Evolutionary conservation across 768 basidiomycete species (phyloP), one percentile per base, ranked within the genome.

Genomic region (Agaricus sinodeliciosus): DNA sequence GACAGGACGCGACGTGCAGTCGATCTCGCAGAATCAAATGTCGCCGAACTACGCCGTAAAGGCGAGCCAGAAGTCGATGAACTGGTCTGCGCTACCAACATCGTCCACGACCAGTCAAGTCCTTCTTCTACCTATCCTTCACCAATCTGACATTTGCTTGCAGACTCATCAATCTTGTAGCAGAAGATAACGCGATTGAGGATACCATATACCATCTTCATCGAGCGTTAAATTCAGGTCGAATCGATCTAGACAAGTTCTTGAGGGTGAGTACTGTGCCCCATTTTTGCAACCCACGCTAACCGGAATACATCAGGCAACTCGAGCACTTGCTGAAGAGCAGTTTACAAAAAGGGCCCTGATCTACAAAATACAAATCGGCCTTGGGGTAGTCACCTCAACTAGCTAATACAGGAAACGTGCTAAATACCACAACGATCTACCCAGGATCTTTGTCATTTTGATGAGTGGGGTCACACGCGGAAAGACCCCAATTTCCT

Each of bases 161-260:
- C 51, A 98, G 95, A 70, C 74, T 99, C 19, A 85, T 97, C 59
- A 90, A 97, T 64, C 77, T 98, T 26, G 87, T 97, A n/a, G 94
- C 96, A n/a, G 96, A 99, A 67, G 96, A 98, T 68, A 94, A 93
- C 62, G 93, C 95, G 1, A 94, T 98, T 64, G 95, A 97, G 70
- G 96, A 98, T 67, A 95, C 95, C 43, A 88, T 96, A 55, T 99
- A 97, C 70, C 94, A 98, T 66, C 79, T 99, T 43, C 92, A 94
- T 58, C 80, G 94, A 56, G 95, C 94, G 0, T 74, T 99, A 57
- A 96, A 96, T 64, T 74, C 85, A 48, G 90, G 90, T 0, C 82
- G 92, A 54, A 86, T 97, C 57, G 95, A 98, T 72, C 78, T 98
- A 51, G 95, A 99, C 64, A 80, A 89, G 39, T 98, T 97, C 74